A percentile compares a stretch with the other conserved stretches of the same genome.
phyloP scores from a whole-genome alignment of 345 rosid genomes.

The Fremontodendron californicum region DNA sequence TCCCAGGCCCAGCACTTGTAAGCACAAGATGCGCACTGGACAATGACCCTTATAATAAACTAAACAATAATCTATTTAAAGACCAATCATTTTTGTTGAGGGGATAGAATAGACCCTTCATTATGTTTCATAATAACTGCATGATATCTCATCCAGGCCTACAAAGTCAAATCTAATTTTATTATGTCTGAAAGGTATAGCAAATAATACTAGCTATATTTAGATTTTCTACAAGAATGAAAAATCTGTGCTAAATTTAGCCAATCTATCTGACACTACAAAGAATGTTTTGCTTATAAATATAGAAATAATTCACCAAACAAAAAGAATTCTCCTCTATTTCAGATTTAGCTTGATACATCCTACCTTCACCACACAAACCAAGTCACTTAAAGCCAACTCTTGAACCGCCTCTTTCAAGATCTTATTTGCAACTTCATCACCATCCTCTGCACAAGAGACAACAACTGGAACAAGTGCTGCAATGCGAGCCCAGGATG shows the following conservation, averaged over 20 bases:
- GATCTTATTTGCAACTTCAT: constrained; percentile 56
- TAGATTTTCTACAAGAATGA: background rate
- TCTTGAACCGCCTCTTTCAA: constrained; percentile 55
- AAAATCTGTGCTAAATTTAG: background rate
- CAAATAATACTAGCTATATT: background rate
- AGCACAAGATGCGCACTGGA: background rate
- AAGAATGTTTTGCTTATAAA: background rate
- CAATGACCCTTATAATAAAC: background rate
- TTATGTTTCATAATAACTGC: background rate
- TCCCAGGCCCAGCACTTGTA: too few relatives aligned
- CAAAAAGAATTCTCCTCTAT: background rate
- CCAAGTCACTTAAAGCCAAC: constrained; percentile 60
- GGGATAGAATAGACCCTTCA: background rate
- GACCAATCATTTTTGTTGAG: background rate
- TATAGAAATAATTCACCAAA: background rate
- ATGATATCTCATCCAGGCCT: constrained; percentile 4
- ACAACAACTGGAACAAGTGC: constrained; percentile 73
- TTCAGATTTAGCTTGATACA: background rate
- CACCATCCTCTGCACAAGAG: constrained; percentile 71
- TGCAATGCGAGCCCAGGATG: constrained; percentile 82
- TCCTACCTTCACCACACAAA: constrained; percentile 61
- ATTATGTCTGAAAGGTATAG: background rate
- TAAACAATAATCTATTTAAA: background rate
- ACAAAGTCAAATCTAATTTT: background rate
- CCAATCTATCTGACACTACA: background rate